A percentile compares a stretch with the other conserved stretches of the same genome.
phyloP scores from a whole-genome alignment of 495 filamentous ascomycete genomes.

The Trichoderma reesei region DNA sequence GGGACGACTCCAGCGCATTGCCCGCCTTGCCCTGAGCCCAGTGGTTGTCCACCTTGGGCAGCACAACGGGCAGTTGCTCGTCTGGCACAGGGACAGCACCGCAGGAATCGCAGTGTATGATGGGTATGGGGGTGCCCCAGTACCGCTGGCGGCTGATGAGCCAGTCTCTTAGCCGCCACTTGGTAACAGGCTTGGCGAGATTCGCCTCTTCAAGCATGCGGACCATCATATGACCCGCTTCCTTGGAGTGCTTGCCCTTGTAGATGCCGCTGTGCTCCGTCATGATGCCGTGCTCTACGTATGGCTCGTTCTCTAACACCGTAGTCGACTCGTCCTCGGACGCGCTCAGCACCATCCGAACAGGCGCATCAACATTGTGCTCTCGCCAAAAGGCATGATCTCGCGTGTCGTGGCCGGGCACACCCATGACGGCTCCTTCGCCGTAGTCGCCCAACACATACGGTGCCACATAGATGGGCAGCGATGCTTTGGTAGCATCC shows the following conservation, averaged over 20 bases:
- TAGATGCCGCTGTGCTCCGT: conserved; percentile 53
- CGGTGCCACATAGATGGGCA: conserved; percentile 72
- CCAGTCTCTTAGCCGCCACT: conserved; percentile 78
- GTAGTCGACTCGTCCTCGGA: conserved; percentile 37
- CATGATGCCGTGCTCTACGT: conserved; percentile 54
- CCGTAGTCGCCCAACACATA: conserved; percentile 86
- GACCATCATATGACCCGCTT: conserved; percentile 54
- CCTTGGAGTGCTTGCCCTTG: conserved; percentile 47
- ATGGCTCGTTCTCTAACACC: conserved; percentile 32
- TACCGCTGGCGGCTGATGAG: conserved; percentile 80
- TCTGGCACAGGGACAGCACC: conserved; percentile 71
- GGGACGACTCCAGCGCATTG: conserved; percentile 61
- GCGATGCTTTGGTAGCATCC: conserved; percentile 36
- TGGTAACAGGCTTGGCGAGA: conserved; percentile 49
- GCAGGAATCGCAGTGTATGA: conserved; percentile 71
- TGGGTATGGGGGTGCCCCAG: conserved; percentile 85
- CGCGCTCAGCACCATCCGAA: conserved; percentile 45
- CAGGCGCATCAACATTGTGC: conserved; percentile 43
- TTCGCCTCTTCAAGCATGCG: conserved; percentile 43
- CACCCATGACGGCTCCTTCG: conserved; percentile 86
- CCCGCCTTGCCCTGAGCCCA: conserved; percentile 62
- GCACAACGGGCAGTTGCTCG: conserved; percentile 62
- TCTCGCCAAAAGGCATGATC: conserved; percentile 73
- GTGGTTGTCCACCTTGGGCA: conserved; percentile 60
- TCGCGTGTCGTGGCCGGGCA: conserved; percentile 71